phyloP scores from a whole-genome alignment of 164 flowering plant genomes.

The Vitis cinerea region DNA sequence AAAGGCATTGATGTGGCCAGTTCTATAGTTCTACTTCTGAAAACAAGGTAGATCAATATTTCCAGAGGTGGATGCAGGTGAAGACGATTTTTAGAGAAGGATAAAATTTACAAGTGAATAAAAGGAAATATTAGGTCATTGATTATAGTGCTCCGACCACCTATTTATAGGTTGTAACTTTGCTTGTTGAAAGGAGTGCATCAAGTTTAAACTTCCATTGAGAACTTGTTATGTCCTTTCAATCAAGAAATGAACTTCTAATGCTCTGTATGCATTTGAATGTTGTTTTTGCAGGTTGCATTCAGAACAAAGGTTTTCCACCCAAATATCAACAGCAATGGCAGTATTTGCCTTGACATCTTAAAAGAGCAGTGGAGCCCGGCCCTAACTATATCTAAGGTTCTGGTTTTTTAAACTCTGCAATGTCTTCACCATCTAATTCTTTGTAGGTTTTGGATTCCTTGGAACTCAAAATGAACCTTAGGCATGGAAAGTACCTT shows the following conservation, averaged over 20 bases:
- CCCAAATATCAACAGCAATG: constrained; percentile 60
- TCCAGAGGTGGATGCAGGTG: no score
- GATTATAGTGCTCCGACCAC: no score
- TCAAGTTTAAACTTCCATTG: not conserved
- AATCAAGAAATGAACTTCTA: no score
- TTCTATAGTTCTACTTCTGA: no score
- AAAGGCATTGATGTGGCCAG: no score
- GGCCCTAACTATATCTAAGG: constrained; percentile 55
- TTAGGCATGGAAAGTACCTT: not conserved
- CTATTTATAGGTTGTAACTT: no score
- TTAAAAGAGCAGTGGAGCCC: constrained; percentile 60
- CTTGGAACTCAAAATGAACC: not conserved
- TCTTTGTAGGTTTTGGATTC: not conserved
- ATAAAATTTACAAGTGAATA: no score
- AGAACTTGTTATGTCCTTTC: not conserved
- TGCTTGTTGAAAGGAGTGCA: no score
- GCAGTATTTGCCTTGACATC: constrained; percentile 54
- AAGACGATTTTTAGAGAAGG: no score
- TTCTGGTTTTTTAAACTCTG: constrained; percentile 13
- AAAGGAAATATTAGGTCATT: no score
- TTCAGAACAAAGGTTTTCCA: constrained; percentile 59
- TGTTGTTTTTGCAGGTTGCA: constrained; percentile 26
- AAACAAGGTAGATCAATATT: no score
- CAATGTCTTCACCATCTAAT: not conserved
- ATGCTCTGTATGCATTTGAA: not conserved